Conservation (phyloP, 1,284 basidiomycete genomes). For the Mycosarcoma mackinlayi region DNA sequence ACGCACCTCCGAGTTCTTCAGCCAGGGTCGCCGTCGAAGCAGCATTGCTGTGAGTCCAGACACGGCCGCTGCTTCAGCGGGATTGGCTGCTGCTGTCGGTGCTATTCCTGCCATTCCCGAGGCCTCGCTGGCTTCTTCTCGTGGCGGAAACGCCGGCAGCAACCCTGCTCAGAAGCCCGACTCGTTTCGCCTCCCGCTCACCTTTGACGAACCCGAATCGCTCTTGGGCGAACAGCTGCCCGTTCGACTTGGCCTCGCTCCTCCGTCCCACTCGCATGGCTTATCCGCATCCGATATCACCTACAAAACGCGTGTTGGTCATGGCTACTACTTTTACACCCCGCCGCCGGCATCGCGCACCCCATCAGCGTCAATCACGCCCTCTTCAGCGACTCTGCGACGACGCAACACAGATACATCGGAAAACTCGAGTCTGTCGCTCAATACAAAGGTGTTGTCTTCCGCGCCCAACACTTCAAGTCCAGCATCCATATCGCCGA, state of each 20-base stretch:
- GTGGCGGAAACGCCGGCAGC: not conserved
- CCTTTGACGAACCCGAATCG: constrained; percentile 34
- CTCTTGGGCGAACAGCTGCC: constrained; percentile 46
- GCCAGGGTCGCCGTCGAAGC: constrained; percentile 34
- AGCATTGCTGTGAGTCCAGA: constrained; percentile 21
- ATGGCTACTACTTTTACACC: constrained; percentile 56
- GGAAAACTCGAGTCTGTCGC: constrained; percentile 4
- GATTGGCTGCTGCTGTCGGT: not conserved
- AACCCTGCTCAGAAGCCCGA: constrained; percentile 17
- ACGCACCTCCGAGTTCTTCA: constrained; percentile 49
- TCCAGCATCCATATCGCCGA: constrained; percentile 19
- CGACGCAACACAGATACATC: constrained; percentile 24
- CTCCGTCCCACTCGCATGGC: constrained; percentile 39
- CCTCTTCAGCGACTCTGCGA: constrained; percentile 2
- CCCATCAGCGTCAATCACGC: not conserved
- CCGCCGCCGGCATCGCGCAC: constrained; percentile 33
- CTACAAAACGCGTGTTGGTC: constrained; percentile 38
- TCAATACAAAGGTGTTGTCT: not conserved
- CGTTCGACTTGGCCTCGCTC: constrained; percentile 51
- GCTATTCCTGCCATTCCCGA: not conserved
- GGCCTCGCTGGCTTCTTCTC: not conserved
- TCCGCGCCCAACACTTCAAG: constrained; percentile 3
- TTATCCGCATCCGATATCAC: constrained; percentile 23
- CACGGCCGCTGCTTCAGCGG: not conserved
- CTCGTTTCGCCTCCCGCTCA: constrained; percentile 29